A percentile compares a stretch with the other conserved stretches of the same genome.
Evolutionary conservation across 2,329 filamentous ascomycete genomes (phyloP).

Genomic region (Orbilia ellipsospora): DNA sequence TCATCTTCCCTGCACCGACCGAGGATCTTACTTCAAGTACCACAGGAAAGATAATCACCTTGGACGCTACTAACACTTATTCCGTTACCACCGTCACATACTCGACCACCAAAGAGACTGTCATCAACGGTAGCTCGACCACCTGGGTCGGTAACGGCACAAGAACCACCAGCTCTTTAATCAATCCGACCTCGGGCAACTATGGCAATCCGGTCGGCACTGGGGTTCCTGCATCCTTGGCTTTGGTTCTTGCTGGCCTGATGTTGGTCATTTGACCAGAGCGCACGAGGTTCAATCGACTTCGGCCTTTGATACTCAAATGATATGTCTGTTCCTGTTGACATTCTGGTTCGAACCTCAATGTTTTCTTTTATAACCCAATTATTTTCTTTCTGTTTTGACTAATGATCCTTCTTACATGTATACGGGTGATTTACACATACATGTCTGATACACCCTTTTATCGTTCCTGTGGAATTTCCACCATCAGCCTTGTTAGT

Average conservation of each 20-base stretch:
- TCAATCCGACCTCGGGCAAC: constrained; percentile 29
- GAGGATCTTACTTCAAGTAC: not conserved
- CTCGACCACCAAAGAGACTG: constrained; percentile 17
- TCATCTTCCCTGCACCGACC: constrained; percentile 39
- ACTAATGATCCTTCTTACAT: constrained; percentile 7
- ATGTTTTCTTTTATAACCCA: not conserved
- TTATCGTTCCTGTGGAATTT: not conserved
- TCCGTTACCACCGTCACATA: constrained; percentile 34
- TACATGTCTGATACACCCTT: constrained; percentile 24
- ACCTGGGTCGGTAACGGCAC: constrained; percentile 28
- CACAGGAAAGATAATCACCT: constrained; percentile 46
- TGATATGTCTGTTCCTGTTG: constrained; percentile 1
- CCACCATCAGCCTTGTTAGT: constrained; percentile 1
- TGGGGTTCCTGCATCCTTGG: constrained; percentile 16
- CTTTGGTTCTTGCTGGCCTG: constrained; percentile 25
- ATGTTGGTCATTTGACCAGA: constrained; percentile 33
- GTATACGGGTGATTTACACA: constrained; percentile 30
- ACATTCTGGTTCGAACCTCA: not conserved
- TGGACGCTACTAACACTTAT: constrained; percentile 34
- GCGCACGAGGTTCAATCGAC: not conserved
- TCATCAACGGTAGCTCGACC: constrained; percentile 31
- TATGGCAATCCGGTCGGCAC: constrained; percentile 5
- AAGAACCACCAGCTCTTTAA: constrained; percentile 32
- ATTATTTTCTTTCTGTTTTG: constrained; percentile 2
- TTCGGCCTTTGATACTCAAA: constrained; percentile 26